Percentiles rank a stretch among this genome's conserved stretches.
Evolutionary conservation across 257 asterid genomes (phyloP).

Genomic region (Fraxinus excelsior): DNA sequence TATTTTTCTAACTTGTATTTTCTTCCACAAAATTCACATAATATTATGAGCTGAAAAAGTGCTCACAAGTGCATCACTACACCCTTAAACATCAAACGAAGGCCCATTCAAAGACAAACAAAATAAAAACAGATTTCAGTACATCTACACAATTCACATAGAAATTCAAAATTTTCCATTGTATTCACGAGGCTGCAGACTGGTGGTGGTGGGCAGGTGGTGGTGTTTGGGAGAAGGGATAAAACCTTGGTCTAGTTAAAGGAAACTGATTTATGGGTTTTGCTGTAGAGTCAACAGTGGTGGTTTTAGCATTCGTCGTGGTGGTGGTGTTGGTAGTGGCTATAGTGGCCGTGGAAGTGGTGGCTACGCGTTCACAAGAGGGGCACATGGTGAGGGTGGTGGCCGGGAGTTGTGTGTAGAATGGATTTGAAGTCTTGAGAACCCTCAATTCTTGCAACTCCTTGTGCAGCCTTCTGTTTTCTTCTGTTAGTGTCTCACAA

Average conservation of each 20-base stretch:
- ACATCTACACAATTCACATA: slow-evolving; percentile 33
- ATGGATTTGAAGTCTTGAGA: slow-evolving; percentile 66
- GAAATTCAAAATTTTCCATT: not conserved
- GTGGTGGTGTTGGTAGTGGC: not conserved
- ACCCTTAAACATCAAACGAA: slow-evolving; percentile 25
- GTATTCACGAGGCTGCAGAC: slow-evolving; percentile 47
- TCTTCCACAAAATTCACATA: slow-evolving; percentile 39
- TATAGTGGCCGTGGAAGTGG: slow-evolving; percentile 32
- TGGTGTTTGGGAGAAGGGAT: slow-evolving; percentile 47
- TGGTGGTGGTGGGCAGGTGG: slow-evolving; percentile 38
- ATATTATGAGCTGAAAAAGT: slow-evolving; percentile 38
- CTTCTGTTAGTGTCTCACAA: slow-evolving; percentile 70
- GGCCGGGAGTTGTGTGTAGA: slow-evolving; percentile 72
- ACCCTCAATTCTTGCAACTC: slow-evolving; percentile 78
- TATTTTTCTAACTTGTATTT: slow-evolving; percentile 12
- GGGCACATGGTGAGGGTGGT: slow-evolving; percentile 95
- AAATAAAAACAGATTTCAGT: slow-evolving; percentile 12
- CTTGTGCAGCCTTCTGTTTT: slow-evolving; percentile 70
- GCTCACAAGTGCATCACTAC: slow-evolving; percentile 31
- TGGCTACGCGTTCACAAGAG: slow-evolving; percentile 77
- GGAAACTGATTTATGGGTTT: slow-evolving; percentile 44
- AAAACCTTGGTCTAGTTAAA: slow-evolving; percentile 52
- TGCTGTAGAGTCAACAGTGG: slow-evolving; percentile 24
- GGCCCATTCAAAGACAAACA: slow-evolving; percentile 20
- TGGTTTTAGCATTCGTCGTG: not conserved